Evolutionary conservation across 2,329 filamentous ascomycete species (phyloP), one percentile per base, ranked within the genome.

Genomic region (Aspergillus sp.): DNA sequence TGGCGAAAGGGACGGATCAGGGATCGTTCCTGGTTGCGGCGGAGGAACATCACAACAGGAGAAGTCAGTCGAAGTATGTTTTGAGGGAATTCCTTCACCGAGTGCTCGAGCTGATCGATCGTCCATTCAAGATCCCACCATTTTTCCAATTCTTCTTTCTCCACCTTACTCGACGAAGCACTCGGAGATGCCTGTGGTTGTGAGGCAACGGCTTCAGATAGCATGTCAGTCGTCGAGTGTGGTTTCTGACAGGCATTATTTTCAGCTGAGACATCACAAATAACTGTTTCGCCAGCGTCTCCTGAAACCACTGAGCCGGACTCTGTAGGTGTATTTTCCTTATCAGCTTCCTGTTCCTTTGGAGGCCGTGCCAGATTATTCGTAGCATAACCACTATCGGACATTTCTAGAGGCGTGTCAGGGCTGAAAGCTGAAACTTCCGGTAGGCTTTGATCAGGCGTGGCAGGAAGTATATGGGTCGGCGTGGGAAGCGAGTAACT

Each of bases 51-150:
- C 5, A 79, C 75, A 17, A 77, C 76, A 15, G 76, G 76, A 0
- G 76, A 79, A 5, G 76, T 76, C 9, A 79, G 69, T 19, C 70
- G 72, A 6, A 78, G 70, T 69, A 74, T 74, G 45, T 72, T 67
- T 11, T 69, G 71, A 19, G 76, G 74, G 19, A 73, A 76, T 19
- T 75, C 72, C 43, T 73, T 76, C 13, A 77, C 71, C 1, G 74
- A 76, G 28, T 74, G 68, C 13, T 78, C 76, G 25, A 79, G 68
- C 63, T 78, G 74, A 34, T 77, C 73, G 1, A 79, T 66, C 5
- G 75, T 74, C 76, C 76, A 79, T 59, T 78, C 76, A 51, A 77
- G 73, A 55, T 77, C 73, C 73, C 75, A 75, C 64, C 71, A 71
- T 50, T 73, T 76, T 41, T 71, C 69, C 13, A 72, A 45, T 31